These are phyloP conservation scores for Russula dissimulans DNA, from an alignment of 768 basidiomycete genomes.

Conservation along the genomic window DNA sequence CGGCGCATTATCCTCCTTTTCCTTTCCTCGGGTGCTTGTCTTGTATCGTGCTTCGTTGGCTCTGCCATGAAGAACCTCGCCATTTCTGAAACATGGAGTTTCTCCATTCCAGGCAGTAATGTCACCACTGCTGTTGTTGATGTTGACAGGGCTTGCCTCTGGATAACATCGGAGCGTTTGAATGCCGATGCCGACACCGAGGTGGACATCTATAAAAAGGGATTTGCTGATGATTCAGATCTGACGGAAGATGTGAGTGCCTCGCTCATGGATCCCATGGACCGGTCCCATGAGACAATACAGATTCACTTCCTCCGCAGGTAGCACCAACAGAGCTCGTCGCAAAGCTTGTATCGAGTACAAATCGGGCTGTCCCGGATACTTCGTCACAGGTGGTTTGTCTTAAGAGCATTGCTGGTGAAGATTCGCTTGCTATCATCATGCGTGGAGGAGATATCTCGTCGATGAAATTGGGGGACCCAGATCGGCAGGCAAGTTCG, in stretches of 20 bases:
- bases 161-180: slow-evolving; percentile 16
- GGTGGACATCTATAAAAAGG: slow-evolving; percentile 12
- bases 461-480: slow-evolving; percentile 47
- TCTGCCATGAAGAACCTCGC: slow-evolving; percentile 6
- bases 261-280: too few relatives aligned
- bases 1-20: background rate
- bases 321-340: background rate
- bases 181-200: slow-evolving; percentile 18
- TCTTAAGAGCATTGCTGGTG: slow-evolving; percentile 54
- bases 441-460: slow-evolving; percentile 79
- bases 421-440: slow-evolving; percentile 54
- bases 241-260: slow-evolving; percentile 1
- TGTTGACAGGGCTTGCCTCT: slow-evolving; percentile 11
- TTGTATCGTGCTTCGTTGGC: background rate
- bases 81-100: slow-evolving; percentile 12
- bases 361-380: slow-evolving; percentile 4
- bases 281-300: background rate
- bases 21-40: too few relatives aligned
- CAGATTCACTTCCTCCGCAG: background rate
- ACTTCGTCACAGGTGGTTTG: slow-evolving; percentile 34
- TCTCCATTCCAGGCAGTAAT: background rate
- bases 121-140: slow-evolving; percentile 10
- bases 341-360: slow-evolving; percentile 13
- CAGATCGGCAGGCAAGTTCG: slow-evolving; percentile 34
- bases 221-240: background rate